Evolutionary conservation across 495 filamentous ascomycete genomes (phyloP).

Genomic region (Podospora comata): DNA sequence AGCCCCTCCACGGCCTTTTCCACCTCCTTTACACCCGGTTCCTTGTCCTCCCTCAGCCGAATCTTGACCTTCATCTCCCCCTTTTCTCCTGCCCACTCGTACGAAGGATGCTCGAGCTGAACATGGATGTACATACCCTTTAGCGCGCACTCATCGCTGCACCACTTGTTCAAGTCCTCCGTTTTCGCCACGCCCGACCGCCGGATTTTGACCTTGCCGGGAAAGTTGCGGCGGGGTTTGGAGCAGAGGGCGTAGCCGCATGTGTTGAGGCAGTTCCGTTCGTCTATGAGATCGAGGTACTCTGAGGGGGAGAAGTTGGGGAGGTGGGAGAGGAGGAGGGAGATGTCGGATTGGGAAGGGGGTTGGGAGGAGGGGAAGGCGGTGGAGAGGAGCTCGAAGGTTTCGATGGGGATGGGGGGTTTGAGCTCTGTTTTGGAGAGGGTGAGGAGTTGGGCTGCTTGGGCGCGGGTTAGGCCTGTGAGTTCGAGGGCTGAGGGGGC

Average conservation of each 20-base stretch:
- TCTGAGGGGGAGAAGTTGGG: constrained; percentile 75
- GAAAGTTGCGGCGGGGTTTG: constrained; percentile 16
- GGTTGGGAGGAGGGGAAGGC: constrained; percentile 57
- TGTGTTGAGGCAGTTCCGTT: constrained; percentile 72
- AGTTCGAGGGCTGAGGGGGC: background rate
- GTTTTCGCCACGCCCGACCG: constrained; percentile 46
- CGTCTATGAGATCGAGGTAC: constrained; percentile 80
- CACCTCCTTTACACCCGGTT: background rate
- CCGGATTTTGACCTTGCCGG: constrained; percentile 22
- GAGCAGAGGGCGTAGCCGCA: constrained; percentile 84
- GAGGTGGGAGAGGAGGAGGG: constrained; percentile 56
- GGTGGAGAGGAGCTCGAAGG: constrained; percentile 62
- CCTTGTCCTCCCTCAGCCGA: constrained; percentile 37
- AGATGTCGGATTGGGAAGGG: constrained; percentile 56
- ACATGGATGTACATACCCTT: constrained; percentile 79
- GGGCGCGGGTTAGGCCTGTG: constrained; percentile 55
- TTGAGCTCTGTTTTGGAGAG: constrained; percentile 64
- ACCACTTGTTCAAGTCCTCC: constrained; percentile 81
- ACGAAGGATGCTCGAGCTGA: constrained; percentile 59
- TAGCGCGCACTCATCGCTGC: constrained; percentile 71
- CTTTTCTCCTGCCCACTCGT: constrained; percentile 10
- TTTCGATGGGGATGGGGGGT: constrained; percentile 40
- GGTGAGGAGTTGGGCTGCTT: constrained; percentile 78
- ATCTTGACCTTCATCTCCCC: constrained; percentile 37
- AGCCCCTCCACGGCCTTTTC: background rate